phyloP scores from a whole-genome alignment of 2,329 filamentous ascomycete genomes.

The Dryadomyces sulphureus region DNA sequence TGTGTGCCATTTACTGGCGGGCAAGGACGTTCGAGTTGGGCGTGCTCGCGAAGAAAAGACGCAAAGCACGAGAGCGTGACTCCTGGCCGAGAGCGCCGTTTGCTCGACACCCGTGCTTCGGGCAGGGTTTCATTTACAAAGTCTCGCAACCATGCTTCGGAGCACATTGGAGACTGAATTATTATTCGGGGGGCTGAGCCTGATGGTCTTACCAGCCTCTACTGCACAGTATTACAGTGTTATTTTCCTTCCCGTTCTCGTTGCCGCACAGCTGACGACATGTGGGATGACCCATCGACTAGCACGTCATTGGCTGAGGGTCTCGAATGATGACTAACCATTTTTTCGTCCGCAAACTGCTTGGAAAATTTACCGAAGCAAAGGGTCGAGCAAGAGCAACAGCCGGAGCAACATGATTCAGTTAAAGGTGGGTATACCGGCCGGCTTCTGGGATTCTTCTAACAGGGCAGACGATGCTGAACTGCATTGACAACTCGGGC shows the following conservation, averaged over 20 bases:
- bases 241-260: not conserved
- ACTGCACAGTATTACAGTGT: not conserved
- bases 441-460: not conserved
- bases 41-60: too few species aligned
- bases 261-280: not conserved
- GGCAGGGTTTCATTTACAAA: too few species aligned
- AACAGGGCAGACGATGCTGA: constrained; percentile 66
- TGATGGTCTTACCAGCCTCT: not conserved
- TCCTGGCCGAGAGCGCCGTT: too few species aligned
- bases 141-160: not conserved
- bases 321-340: not conserved
- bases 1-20: too few species aligned
- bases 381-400: not conserved
- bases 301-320: not conserved
- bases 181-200: not conserved
- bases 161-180: not conserved
- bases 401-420: constrained; percentile 59
- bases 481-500: constrained; percentile 99
- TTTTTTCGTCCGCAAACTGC: not conserved
- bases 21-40: too few species aligned
- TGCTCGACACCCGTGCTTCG: too few species aligned
- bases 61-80: too few species aligned
- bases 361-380: not conserved
- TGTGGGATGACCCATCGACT: not conserved
- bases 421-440: constrained; percentile 32